Base-by-base conservation (phyloP, 768 basidiomycete genomes). In the Lentinula lateritia region DNA sequence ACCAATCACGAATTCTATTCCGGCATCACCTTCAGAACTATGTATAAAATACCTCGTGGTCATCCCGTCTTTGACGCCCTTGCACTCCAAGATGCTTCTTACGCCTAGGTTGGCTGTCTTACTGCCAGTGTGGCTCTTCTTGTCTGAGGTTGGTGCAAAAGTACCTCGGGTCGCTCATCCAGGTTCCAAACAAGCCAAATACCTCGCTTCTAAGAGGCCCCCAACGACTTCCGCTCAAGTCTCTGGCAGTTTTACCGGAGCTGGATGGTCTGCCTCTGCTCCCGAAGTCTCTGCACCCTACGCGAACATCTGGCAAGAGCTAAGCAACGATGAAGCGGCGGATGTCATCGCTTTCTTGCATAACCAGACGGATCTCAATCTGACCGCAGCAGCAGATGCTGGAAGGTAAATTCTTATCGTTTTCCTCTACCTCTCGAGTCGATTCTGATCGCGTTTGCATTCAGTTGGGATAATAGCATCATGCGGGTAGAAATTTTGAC, bases 381-480 rank as follows among this genome's bases (percentile, higher is more conserved):
- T 68, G 9, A 68, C 67, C 23, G 63, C 67, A 3, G 59, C 58
- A 15, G 62, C 62, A 3, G 60, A 65, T 18, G 67, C 67, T 9
- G 62, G 62, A 5, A 59, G 62, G 16, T 68, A 62, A 9, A 16
- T n/a, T 13, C 16, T 23, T 5, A 12, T 28, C 16, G n/a, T 28
- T 8, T 43, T 16, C 13, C 20, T 53, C 35, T 53, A 32, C 18
- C 20, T 12, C 9, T 46, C 8, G 10, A 16, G 8, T 41, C 8
- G 10, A 13, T 28, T 8, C 20, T 16, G 23, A 20, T 15, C 18
- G 60, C 59, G n/a, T 10, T 4, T 59, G 5, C 5, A 13, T 55
- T 52, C 48, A 34, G 61, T 63, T 65, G 67, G 67, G 67, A 68
- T 57, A 68, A 68, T 34, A 65, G 65, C 2, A 66, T 68, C 28